Evolutionary conservation across 768 basidiomycete species (phyloP), one percentile per base, ranked within the genome.

Genomic region (Fomitopsis pulvina): DNA sequence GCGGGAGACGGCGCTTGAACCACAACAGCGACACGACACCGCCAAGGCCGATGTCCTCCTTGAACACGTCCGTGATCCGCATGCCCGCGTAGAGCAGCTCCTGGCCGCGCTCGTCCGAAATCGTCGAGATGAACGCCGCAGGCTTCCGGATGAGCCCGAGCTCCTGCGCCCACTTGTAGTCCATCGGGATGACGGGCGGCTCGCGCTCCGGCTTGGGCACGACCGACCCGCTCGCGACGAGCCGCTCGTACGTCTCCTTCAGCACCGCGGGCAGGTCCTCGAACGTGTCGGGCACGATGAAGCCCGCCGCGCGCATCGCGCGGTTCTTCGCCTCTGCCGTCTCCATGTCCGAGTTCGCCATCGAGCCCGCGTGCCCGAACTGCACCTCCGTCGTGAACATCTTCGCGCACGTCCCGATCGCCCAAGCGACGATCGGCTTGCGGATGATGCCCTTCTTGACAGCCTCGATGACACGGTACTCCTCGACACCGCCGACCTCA

Each of bases 111-210:
- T 98, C 96, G 71, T 99, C 96, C 43, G 93, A 96, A 71, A 98
- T 99, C 57, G 96, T 96, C 27, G 93, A 96, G 75, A 96, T 95
- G 77, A 95, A 96, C 2, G 96, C 93, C 32, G 95, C 94, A 18
- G 94, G 96, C 73, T 97, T 98, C 66, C 95, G 87, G 73, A 98
- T 94, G 65, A 99, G 83, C 50, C 95, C 95, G 48, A 97, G 85
- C 73, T 96, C 92, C 72, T 94, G 91, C 29, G 94, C 94, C 95
- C 95, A 97, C 77, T 98, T 97, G 84, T 97, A 99, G 73, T 99
- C 95, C 92, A 98, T 97, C n/a, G 95, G 95, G 65, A 98, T 97
- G 50, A 88, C 83, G 9, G 95, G 95, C 4, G 94, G 92, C 21
- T 92, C 89, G 48, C 83, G 74, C 75, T 99, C 95, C 30, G 70